Base-by-base conservation (phyloP, 352 stramenopile genomes). In the Blastocystis sp. region DNA sequence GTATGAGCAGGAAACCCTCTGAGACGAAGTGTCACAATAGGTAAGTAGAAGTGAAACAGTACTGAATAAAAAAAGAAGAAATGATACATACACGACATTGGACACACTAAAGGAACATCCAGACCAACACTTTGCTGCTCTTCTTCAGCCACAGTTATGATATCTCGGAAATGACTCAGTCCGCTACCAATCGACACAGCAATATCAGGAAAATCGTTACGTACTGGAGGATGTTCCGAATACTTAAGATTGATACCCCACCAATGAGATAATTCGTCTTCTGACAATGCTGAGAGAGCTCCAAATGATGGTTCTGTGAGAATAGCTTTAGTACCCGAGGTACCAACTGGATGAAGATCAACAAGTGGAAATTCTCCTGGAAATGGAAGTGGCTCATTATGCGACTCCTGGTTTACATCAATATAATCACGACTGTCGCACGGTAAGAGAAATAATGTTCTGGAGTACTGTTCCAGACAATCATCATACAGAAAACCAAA, bases 401-500 rank as follows among this genome's bases (percentile, higher is more conserved):
- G 27, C 9, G 24, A 48, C 17, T 22, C 42, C 3, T 70, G 60
- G 15, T n/a, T 3, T 22, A 70, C 6, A 33, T 70, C 60, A 33
- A 44, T 33, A 70, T 48, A 70, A 22, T 35, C 33, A 4, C 33
- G 24, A 35, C 33, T 70, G 33, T 70, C 60, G 60, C 60, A 70
- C 5, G 24, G 24, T 5, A 70, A n/a, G 13, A 70, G 24, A 70
- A 48, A 70, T 5, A 48, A 4, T 1, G 60, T 40, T 37, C 13
- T 35, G 6, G 17, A 19, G 33, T 70, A 70, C 33, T 70, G 17
- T 19, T 70, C 60, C 24, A 70, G 15, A 24, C 42, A 70, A n/a
- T 70, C 60, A 22, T 70, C 33, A 70, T 19, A 70, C 15, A 70
- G 60, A 70, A 70, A 70, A 4, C 60, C 60, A 33, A 48, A 35